Base-by-base conservation (phyloP, 108 stramenopile genomes). In the Phaeodactylum tricornutum region DNA sequence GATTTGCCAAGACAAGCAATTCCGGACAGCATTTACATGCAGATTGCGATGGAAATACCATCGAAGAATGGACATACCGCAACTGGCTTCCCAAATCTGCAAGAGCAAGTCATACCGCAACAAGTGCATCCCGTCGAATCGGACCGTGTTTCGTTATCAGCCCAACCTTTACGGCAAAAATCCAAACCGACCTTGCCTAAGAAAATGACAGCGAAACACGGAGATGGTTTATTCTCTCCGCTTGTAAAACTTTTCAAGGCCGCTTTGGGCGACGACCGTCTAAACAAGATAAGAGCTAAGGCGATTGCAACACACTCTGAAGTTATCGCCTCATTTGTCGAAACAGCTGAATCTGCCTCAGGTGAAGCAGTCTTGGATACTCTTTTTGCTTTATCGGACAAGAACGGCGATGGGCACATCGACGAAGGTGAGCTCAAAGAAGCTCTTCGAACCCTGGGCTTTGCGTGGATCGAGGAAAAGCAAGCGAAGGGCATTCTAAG, bases 271-370 rank as follows among this genome's bases (percentile, higher is more conserved):
- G 69, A 74, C 11, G 59, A 72, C 1, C 26, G 57, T 31, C 58
- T 90, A 50, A 90, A 80, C 53, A 67, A 84, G 47, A 37, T 90
- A n/a, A 72, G 87, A 19, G 87, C 48, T 34, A 72, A 90, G 53
- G 66, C 64, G 21, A 90, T 90, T 42, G 53, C 59, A 2, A 31
- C 69, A 14, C 87, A 90, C 36, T 80, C 81, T 14, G 68, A 84
- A 9, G 67, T 82, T 7, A 90, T 90, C 50, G 70, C 67, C 14
- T 45, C 41, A 20, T 89, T 90, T 46, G 83, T 84, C 1, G 74
- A 70, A 43, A 84, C 87, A 4, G 24, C 66, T 23, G 75, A 84
- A n/a, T 64, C 81, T 4, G 45, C 44, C 3, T 63, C 80, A 50
- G 87, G 87, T 17, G 34, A 79, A 37, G 28, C 66, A 5, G 74